Percentiles rank a stretch among this genome's conserved stretches.
Conservation (phyloP, 768 basidiomycete species). For the Boletellus emodensis region DNA sequence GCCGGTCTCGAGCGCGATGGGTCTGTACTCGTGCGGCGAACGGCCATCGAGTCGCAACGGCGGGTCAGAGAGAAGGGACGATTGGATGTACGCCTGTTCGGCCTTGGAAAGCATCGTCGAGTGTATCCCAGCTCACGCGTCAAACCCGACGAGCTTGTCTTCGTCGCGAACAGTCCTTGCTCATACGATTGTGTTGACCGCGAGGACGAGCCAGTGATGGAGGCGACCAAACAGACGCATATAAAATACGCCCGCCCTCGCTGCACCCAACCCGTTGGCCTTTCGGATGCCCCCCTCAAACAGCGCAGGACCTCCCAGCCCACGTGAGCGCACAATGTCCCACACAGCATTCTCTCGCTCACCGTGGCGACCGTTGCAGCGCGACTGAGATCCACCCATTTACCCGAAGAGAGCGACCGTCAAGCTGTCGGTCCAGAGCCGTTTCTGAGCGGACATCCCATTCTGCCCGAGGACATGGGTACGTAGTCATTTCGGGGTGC, state of each 20-base stretch:
- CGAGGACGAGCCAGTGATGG: too few species aligned
- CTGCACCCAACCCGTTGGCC: too few species aligned
- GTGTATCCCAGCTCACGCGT: too few species aligned
- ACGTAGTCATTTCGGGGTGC: neutral
- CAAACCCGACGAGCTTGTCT: too few species aligned
- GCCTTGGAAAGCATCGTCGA: slow-evolving; percentile 51
- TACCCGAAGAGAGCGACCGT: slow-evolving; percentile 17
- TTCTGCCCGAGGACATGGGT: slow-evolving; percentile 31
- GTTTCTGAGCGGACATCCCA: slow-evolving; percentile 28
- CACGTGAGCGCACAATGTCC: slow-evolving; percentile 17
- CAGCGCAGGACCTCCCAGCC: slow-evolving; percentile 19
- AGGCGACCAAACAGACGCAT: too few species aligned
- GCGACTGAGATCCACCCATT: slow-evolving; percentile 23
- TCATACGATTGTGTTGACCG: too few species aligned
- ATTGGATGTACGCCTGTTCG: slow-evolving; percentile 71
- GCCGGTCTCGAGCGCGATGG: slow-evolving; percentile 71
- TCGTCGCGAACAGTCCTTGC: too few species aligned
- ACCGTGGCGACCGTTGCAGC: slow-evolving; percentile 8
- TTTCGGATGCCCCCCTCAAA: slow-evolving; percentile 9
- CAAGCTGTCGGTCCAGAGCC: slow-evolving; percentile 7
- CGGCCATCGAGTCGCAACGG: slow-evolving; percentile 81
- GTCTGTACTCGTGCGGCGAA: slow-evolving; percentile 58
- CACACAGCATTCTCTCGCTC: neutral
- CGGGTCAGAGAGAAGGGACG: slow-evolving; percentile 53
- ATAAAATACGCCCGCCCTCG: too few species aligned